Evolutionary conservation across 306 rosid species (phyloP), one percentile per base, ranked within the genome.

Genomic region (Abrus precatorius): DNA sequence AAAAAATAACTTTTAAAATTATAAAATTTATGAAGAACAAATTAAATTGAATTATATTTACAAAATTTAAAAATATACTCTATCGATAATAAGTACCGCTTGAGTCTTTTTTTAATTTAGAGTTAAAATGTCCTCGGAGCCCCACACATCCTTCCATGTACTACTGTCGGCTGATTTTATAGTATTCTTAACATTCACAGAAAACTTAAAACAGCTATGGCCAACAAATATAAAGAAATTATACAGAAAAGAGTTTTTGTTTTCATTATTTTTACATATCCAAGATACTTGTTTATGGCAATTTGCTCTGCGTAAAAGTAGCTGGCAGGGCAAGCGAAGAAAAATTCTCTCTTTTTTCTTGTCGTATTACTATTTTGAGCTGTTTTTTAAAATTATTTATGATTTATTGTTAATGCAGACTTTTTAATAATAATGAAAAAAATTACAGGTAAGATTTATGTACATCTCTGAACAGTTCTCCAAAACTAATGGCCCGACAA

Each of bases 161-260:
- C 78, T 30, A 44, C 52, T 83, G 90, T 86, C 87, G 82, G 87
- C 63, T 76, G 75, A 77, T 80, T 73, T 59, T 60, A 7, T 61
- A 65, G 61, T 49, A 47, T 76, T 69, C 81, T 50, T 71, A 30
- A 80, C 52, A 47, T 49, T 59, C 68, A 72, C 34, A 77, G 7
- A 72, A 64, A 82, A 55, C 59, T 40, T 44, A n/a, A 29, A 70
- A 50, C 75, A 79, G 60, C 65, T 20, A 82, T 59, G 62, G 13
- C 74, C 61, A 82, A 57, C 72, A 75, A 49, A 64, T 53, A 69
- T 5, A 5, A 5, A 63, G 28, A 55, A 55, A 27, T 43, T 28
- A 61, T 13, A 38, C 47, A 20, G 7, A 67, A 1, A 74, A 4
- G 30, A 20, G 0, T 12, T 40, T 49, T 43, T 44, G 53, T 43